Evolutionary conservation across 2,329 filamentous ascomycete genomes (phyloP).

Genomic region (Fusarium decemcellulare): DNA sequence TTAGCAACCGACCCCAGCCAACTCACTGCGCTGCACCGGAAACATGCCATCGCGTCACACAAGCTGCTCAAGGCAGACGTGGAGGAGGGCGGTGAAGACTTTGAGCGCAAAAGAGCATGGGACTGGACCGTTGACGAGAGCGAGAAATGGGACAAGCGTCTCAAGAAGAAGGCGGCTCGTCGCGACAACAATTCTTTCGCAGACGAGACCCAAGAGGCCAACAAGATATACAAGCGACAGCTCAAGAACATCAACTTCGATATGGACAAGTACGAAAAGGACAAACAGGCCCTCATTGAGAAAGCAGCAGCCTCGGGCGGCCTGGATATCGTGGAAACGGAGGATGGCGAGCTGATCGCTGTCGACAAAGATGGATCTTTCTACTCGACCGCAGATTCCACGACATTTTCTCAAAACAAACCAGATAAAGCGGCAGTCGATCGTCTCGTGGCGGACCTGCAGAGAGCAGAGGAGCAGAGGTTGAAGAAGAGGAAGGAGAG

Average conservation of each 20-base stretch:
- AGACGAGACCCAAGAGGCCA: slow-evolving; percentile 88
- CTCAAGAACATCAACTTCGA: slow-evolving; percentile 83
- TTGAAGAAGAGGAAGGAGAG: slow-evolving; percentile 89
- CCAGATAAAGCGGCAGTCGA: slow-evolving; percentile 91
- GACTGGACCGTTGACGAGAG: slow-evolving; percentile 98
- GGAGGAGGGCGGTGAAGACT: slow-evolving; percentile 88
- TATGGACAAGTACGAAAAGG: slow-evolving; percentile 86
- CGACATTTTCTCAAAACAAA: slow-evolving; percentile 85
- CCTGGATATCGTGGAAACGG: slow-evolving; percentile 95
- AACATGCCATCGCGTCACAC: slow-evolving; percentile 89
- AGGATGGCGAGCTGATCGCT: slow-evolving; percentile 92
- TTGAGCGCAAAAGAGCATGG: slow-evolving; percentile 98
- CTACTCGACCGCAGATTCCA: slow-evolving; percentile 89
- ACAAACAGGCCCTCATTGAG: slow-evolving; percentile 89
- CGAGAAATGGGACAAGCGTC: slow-evolving; percentile 92
- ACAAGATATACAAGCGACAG: slow-evolving; percentile 95
- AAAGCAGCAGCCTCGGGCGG: slow-evolving; percentile 87
- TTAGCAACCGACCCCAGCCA: slow-evolving; percentile 83
- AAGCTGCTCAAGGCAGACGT: slow-evolving; percentile 95
- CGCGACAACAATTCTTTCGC: slow-evolving; percentile 91
- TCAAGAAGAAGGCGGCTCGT: slow-evolving; percentile 87
- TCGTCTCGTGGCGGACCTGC: slow-evolving; percentile 86
- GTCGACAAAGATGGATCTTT: slow-evolving; percentile 93
- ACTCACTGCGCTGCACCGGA: slow-evolving; percentile 84
- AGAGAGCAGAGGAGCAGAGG: slow-evolving; percentile 88